Conservation (phyloP, 2,329 filamentous ascomycete genomes). For the Neoascochyta sp. region DNA sequence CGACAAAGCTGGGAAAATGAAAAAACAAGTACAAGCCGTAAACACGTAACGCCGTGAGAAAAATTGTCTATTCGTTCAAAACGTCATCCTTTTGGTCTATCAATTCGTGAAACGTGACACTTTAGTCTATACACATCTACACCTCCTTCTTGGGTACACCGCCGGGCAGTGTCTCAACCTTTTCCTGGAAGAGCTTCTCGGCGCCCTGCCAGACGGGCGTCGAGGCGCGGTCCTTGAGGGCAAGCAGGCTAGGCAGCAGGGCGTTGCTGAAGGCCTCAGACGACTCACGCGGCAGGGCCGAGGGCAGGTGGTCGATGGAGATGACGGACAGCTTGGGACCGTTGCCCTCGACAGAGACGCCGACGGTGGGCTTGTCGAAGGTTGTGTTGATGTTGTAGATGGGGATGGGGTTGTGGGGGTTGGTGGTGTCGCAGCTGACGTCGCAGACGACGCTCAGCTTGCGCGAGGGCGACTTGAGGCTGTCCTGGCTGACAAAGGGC, state of each 20-base stretch:
- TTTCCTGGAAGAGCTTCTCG: slow-evolving; percentile 78
- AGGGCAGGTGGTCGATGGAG: slow-evolving; percentile 49
- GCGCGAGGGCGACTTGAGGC: slow-evolving; percentile 63
- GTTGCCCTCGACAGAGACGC: slow-evolving; percentile 59
- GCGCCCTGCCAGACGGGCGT: slow-evolving; percentile 80
- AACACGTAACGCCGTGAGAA: too few relatives aligned
- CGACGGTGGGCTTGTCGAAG: slow-evolving; percentile 82
- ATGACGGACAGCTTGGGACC: slow-evolving; percentile 70
- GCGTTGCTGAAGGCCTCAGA: slow-evolving; percentile 79
- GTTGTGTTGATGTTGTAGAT: slow-evolving; percentile 83
- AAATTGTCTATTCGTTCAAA: too few relatives aligned
- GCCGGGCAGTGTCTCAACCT: slow-evolving; percentile 66
- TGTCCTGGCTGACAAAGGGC: slow-evolving; percentile 72
- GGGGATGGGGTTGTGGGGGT: slow-evolving; percentile 69
- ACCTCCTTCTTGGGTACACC: slow-evolving; percentile 32
- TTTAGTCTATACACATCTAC: slow-evolving; percentile 8
- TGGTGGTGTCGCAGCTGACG: slow-evolving; percentile 64
- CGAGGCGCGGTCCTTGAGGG: slow-evolving; percentile 70
- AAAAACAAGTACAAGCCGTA: too few relatives aligned
- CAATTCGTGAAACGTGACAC: too few relatives aligned
- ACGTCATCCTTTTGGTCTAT: too few relatives aligned
- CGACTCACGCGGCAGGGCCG: slow-evolving; percentile 78
- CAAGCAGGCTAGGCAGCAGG: slow-evolving; percentile 71
- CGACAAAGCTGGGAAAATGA: too few relatives aligned
- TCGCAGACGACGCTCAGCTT: slow-evolving; percentile 64